Evolutionary conservation across 306 rosid species (phyloP), one percentile per base, ranked within the genome.

Genomic region (Cajanus cajan): DNA sequence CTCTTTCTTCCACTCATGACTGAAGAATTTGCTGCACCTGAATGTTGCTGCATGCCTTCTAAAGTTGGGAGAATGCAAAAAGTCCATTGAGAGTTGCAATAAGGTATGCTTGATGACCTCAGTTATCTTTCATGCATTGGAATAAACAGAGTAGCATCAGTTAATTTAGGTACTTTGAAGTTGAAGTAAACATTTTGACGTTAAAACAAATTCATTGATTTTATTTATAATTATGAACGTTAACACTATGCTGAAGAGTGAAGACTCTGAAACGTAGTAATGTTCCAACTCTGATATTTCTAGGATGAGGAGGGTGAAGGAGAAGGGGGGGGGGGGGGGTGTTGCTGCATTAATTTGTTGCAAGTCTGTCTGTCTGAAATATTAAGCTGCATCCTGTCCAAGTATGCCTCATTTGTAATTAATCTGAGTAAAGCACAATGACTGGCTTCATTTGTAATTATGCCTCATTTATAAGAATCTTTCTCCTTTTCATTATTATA

Each of bases 21-120:
- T 85, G 82, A 87, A 95, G 99, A 91, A 95, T 88, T 73, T 93
- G 89, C 87, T 95, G 78, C 73, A 90, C 84, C 82, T 93, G 80
- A 93, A 93, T 78, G 97, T 93, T 78, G 97, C 97, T 81, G 99
- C 98, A 1, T 91, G 97, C 91, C 83, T 65, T 74, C 81, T 90
- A 76, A 95, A 95, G 81, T 71, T 90, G 86, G 99, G 98, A 54
- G 99, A 91, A 54, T 87, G 97, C 88, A 87, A 74, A 74, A 95
- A 91, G 88, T 89, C 93, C 80, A 89, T 95, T 43, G 99, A 95
- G 84, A 90, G 81, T 67, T 95, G 99, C 93, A 93, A 95, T 66
- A 95, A 95, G 94, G 98, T 91, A 85, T 58, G 79, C 8, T 71
- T 59, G 37, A 65, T 80, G 85, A 61, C 43, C 66, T 68, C 48